Conservation (phyloP, 2,329 filamentous ascomycete species). For the Stylonectria norvegica region DNA sequence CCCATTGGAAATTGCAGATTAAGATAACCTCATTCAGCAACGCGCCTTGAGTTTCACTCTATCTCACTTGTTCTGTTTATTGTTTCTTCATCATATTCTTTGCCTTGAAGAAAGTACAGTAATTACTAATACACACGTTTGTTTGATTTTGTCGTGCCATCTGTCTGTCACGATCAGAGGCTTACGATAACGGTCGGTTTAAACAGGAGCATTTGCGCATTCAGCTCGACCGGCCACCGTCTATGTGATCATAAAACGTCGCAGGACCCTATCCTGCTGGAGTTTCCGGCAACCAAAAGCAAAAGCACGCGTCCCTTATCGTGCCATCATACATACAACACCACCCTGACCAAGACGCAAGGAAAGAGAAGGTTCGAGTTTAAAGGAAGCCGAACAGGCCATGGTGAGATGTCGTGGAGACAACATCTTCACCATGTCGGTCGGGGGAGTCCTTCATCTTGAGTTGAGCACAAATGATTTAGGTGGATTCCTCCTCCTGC, state of each 20-base stretch:
- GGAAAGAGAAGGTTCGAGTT: conserved; percentile 26
- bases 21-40: too few relatives aligned
- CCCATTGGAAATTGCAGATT: too few relatives aligned
- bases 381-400: too few relatives aligned
- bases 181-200: conserved; percentile 20
- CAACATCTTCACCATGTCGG: too few relatives aligned
- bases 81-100: neutral
- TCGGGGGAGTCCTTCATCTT: neutral
- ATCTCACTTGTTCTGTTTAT: neutral
- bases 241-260: conserved; percentile 32
- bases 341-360: conserved; percentile 39
- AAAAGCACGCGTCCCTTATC: conserved; percentile 38
- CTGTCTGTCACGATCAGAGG: conserved; percentile 25
- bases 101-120: neutral
- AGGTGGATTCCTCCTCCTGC: conserved; percentile 60
- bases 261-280: conserved; percentile 34
- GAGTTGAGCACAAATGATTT: too few relatives aligned
- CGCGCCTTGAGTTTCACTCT: too few relatives aligned
- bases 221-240: conserved; percentile 27
- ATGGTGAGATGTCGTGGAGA: too few relatives aligned
- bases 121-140: neutral
- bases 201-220: conserved; percentile 18
- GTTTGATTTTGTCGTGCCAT: neutral
- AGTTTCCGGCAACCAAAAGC: conserved; percentile 33
- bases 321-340: conserved; percentile 45